Base-by-base conservation (phyloP, 164 flowering plant genomes). In the Dillenia turbinata region DNA sequence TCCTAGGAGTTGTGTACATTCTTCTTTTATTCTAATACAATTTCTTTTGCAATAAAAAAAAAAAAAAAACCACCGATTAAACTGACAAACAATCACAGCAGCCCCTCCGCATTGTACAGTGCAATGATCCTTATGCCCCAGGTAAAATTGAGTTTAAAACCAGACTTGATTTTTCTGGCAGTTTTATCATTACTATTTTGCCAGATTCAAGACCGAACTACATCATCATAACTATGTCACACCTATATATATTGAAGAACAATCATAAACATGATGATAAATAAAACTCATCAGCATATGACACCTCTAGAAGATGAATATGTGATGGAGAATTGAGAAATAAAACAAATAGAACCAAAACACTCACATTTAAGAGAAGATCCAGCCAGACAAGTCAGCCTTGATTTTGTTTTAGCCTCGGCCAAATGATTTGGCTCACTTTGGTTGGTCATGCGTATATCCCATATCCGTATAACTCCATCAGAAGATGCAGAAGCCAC, bases 321-420 rank as follows among this genome's bases (percentile, higher is more conserved):
- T 24, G 13, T 59, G 14, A 24, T 16, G 12, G 40, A 0, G 52
- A 60, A 10, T 49, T 52, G 49, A 22, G n/a, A 53, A 43, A 24
- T 49, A 14, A 53, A 47, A 57, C n/a, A 62, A 62, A 44, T 55
- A 58, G 12, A 64, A 40, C 11, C 10, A 43, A 53, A 14, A 33
- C 14, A 81, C 90, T 83, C 66, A 91, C 97, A 75, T 76, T 79
- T 90, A 47, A 85, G 50, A 67, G 94, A 74, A 22, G 97, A 85
- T 64, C 99, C 95, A 33, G 93, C 91, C 66, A 91, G 93, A 70
- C 95, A 94, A 55, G 97, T 94, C 56, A 94, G 71, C 81, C 98
- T 85, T 58, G 97, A 86, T 70, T 83, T 84, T 59, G 93, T 91
- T 59, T 80, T 72, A 43, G 72, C 83, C 83, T 94, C 95, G n/a